Base-by-base conservation (phyloP, 805 yeast species). In the Suhomyces sp. region DNA sequence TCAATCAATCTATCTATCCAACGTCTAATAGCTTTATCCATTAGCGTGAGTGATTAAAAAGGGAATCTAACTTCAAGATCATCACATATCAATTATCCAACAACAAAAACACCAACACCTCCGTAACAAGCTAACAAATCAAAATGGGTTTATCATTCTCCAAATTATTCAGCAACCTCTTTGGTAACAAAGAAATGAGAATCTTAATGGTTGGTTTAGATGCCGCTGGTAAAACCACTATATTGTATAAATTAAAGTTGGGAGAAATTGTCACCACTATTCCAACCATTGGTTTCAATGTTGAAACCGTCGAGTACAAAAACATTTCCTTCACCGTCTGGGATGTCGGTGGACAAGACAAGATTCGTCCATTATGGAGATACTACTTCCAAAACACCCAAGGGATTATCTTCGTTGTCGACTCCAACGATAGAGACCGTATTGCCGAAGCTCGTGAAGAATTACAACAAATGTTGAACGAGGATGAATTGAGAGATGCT, bases 341-440 rank as follows among this genome's bases (percentile, higher is more conserved):
- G 77, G 77, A 72, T 60, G 76, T 71, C 52, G 77, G 77, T 67
- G 77, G 77, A 65, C 77, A 72, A 58, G 75, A 72, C 61, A 72
- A 71, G 63, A 72, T 72, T 59, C 62, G 77, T 60, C 77, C 77
- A 46, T 70, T 72, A 63, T 72, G 77, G 77, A 69, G 77, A 65
- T 71, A 72, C 66, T 72, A 72, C 68, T 72, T 65, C 69, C 77
- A 71, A 59, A 72, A 72, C 66, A 70, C 77, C 49, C 76, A 72
- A 55, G 77, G 76, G 55, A 70, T 72, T 54, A 72, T 72, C 49
- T 72, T 71, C 61, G 77, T 72, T 17, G 74, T 72, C 47, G 77
- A 72, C 65, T 72, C 76, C 49, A 72, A 72, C 64, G 77, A 72
- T 57, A 67, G 76, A 60, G 77, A 72, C 62, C 73, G 77, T 66